Conservation (phyloP, 352 stramenopile species). For the Peronosclerospora sorghi region DNA sequence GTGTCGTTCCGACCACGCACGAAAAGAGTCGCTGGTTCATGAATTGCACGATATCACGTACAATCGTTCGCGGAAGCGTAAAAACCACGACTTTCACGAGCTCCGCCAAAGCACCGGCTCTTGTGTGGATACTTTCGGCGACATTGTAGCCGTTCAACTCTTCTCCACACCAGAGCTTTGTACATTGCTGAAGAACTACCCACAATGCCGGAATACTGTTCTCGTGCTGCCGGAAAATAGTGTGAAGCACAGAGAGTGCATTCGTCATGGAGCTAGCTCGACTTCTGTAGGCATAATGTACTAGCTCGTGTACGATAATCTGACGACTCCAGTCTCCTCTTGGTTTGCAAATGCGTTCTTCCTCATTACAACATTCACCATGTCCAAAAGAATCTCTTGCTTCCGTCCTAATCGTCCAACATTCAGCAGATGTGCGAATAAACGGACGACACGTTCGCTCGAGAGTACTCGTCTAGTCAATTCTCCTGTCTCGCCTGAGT, state of each 20-base stretch:
- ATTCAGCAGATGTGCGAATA: constrained; percentile 23
- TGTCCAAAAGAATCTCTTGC: constrained; percentile 26
- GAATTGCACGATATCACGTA: constrained; percentile 24
- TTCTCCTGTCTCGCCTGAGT: constrained; percentile 13
- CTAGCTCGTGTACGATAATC: constrained; percentile 34
- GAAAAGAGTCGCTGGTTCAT: constrained; percentile 39
- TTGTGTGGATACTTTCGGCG: constrained; percentile 15
- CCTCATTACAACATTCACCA: constrained; percentile 23
- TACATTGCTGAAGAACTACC: constrained; percentile 46
- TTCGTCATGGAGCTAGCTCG: constrained; percentile 10
- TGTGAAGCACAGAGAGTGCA: constrained; percentile 24
- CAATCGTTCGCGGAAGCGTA: constrained; percentile 3
- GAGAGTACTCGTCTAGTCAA: constrained; percentile 40
- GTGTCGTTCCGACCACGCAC: constrained; percentile 24
- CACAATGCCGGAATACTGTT: constrained; percentile 19
- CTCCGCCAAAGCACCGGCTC: constrained; percentile 31
- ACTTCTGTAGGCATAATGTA: constrained; percentile 28
- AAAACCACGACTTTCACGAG: constrained; percentile 35
- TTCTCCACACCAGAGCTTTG: constrained; percentile 43
- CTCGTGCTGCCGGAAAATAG: constrained; percentile 12
- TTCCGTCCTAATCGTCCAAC: constrained; percentile 13
- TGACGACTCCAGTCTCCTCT: constrained; percentile 29
- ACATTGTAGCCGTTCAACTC: too few relatives aligned
- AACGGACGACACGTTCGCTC: constrained; percentile 15
- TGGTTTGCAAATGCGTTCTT: constrained; percentile 7